Evolutionary conservation across 768 basidiomycete genomes (phyloP).

Genomic region (Rhizopogon vulgaris): DNA sequence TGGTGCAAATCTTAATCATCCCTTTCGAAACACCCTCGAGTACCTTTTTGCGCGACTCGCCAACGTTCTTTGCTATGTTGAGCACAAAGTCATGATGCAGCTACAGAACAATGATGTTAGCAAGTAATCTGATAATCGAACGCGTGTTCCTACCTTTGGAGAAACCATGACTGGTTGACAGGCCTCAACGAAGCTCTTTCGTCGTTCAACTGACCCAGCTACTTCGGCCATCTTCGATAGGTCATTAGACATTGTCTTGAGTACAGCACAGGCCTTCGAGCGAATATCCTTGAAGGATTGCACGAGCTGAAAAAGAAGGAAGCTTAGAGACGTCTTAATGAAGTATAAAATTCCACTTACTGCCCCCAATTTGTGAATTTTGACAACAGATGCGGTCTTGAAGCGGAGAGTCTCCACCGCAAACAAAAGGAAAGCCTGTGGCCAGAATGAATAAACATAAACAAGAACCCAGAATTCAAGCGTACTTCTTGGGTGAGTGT

Average conservation of each 20-base stretch:
- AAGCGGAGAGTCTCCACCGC: conserved; percentile 67
- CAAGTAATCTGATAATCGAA: neutral
- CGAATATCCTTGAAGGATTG: conserved; percentile 61
- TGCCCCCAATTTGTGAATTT: conserved; percentile 65
- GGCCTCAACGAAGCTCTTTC: conserved; percentile 45
- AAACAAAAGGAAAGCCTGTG: conserved; percentile 68
- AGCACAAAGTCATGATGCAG: conserved; percentile 60
- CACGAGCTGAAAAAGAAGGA: conserved; percentile 44
- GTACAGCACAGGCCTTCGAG: conserved; percentile 38
- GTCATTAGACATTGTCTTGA: conserved; percentile 53
- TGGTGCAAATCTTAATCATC: conserved; percentile 44
- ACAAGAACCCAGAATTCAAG: neutral
- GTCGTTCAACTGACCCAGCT: conserved; percentile 46
- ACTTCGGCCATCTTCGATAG: conserved; percentile 46
- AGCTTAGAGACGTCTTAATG: neutral
- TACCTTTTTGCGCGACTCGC: conserved; percentile 66
- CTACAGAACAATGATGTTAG: conserved; percentile 27
- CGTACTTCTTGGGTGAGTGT: conserved; percentile 69
- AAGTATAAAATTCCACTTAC: conserved; percentile 34
- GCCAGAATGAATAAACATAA: conserved; percentile 1
- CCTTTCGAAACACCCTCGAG: conserved; percentile 71
- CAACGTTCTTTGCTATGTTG: conserved; percentile 55
- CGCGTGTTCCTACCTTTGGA: conserved; percentile 25
- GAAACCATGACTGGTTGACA: conserved; percentile 37
- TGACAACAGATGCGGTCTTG: conserved; percentile 62